Base-by-base conservation (phyloP, 129 eudicot species). In the Logfia minima region DNA sequence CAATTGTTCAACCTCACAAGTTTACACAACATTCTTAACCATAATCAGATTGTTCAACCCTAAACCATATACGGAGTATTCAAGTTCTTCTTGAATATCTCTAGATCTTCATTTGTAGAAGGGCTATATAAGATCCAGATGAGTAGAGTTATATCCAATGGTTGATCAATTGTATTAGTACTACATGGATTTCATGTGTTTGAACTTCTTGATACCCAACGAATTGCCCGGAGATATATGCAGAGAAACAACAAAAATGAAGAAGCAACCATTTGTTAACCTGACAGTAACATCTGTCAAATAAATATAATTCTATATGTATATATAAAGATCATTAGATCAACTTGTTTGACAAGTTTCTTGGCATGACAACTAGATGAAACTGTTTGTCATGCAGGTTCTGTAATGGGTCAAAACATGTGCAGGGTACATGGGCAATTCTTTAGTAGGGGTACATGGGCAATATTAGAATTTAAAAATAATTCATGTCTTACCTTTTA, bases 21-120 rank as follows among this genome's bases (percentile, higher is more conserved):
- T 55, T 80, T 65, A 64, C 73, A 73, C 79, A 74, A 55, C 70
- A 67, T 21, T 32, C 68, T 80, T 79, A 51, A 65, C 51, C 83
- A 71, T 52, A 64, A 34, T 31, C 21, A 48, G 16, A 8, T 2
- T 53, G 75, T 56, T 55, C 28, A 56, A 70, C 23, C 34, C 41
- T 11, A 67, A 9, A 67, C 59, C 55, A 45, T 6, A 39, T 22
- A 26, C 29, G 2, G 29, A 26, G 29, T 26, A 67, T 67, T 28
- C 56, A 72, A 63, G 71, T 72, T 79, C 63, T 9, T 66, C 14
- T 13, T 68, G 59, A 74, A 43, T 24, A 18, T 66, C 41, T 72
- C 58, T 66, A 8, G 19, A 66, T 41, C 75, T 37, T 22, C 51
- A 51, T 52, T 16, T 66, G 51, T 66, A 35, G 75, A 74, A 13